Base-by-base conservation (phyloP, 371 early-diverging fungal genomes). In the Rhizomucor miehei region DNA sequence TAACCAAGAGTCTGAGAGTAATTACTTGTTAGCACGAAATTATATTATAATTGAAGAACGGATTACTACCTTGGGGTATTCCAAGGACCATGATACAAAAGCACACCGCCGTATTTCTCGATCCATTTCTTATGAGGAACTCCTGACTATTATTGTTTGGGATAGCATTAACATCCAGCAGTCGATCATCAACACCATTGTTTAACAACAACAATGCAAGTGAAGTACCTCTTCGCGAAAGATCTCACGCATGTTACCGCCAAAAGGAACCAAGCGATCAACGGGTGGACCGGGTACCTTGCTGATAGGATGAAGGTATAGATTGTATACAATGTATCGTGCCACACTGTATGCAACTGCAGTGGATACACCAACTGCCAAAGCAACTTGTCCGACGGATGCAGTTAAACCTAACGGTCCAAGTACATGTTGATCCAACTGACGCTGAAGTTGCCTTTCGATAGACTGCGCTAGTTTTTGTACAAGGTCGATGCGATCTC, bases 241-340 rank as follows among this genome's bases (percentile, higher is more conserved):
- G 39, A 82, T 81, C 29, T 77, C 77, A 6, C 52, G 43, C 23
- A 76, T 57, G 47, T 80, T 76, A 19, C 86, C 86, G 40, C 73
- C 23, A 19, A 77, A 73, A 2, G 83, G 83, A 8, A 69, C 23
- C 73, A 71, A 71, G 3, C 48, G 48, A 9, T 60, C 57, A 23
- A 75, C 73, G 11, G 69, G 73, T 11, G 86, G 86, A 0, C 86
- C 86, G 16, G 86, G 86, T 3, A 84, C 60, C 6, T 65, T 72
- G 9, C 63, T 66, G 3, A 78, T 52, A 0, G 79, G 82, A 21
- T 75, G 57, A 11, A 83, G 44, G 24, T 69, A 82, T 12, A 77
- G 57, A 13, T 72, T 70, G 17, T 75, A 66, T n/a, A 82, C 44
- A 16, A 76, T 59, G 16, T 66, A 56, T 17, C 34, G 24, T 57